These are phyloP conservation scores for Tolypocladium ophioglossoides DNA, from an alignment of 2,329 filamentous ascomycete species.

Conservation along the genomic window DNA sequence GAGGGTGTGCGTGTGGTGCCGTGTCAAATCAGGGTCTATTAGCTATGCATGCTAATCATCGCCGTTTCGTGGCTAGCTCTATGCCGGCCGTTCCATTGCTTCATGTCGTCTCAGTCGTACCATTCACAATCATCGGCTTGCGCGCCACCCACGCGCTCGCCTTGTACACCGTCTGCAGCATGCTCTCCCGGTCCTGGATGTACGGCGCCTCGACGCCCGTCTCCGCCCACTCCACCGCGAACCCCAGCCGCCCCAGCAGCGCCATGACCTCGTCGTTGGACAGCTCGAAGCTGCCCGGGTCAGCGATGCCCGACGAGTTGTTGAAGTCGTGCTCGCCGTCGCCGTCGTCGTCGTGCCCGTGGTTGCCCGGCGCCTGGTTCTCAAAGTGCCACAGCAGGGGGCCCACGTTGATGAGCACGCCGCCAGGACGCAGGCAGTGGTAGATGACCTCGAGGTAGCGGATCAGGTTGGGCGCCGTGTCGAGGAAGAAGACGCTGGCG, in stretches of 20 bases:
- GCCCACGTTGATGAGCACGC: constrained; percentile 80
- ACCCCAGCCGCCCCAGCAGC: constrained; percentile 66
- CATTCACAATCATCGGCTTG: constrained; percentile 37
- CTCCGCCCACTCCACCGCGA: constrained; percentile 56
- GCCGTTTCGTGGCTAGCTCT: not conserved
- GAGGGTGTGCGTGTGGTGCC: not conserved
- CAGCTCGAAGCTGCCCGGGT: constrained; percentile 84
- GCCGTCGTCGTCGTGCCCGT: constrained; percentile 39
- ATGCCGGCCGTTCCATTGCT: not conserved
- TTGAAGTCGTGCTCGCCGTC: constrained; percentile 38
- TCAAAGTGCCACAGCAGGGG: constrained; percentile 95
- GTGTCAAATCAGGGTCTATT: not conserved
- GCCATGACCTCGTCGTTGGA: constrained; percentile 78
- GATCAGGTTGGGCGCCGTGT: constrained; percentile 89
- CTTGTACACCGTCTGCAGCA: constrained; percentile 74
- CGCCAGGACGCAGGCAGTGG: constrained; percentile 66
- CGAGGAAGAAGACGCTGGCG: constrained; percentile 88
- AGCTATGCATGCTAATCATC: not conserved
- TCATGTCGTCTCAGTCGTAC: not conserved
- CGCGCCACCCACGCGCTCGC: constrained; percentile 79
- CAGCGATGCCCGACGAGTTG: constrained; percentile 60
- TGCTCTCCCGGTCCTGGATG: constrained; percentile 73
- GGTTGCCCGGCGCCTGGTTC: constrained; percentile 52
- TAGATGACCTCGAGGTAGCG: constrained; percentile 77
- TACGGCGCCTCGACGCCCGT: constrained; percentile 63